Percentiles rank a stretch among this genome's conserved stretches.
phyloP scores from a whole-genome alignment of 2,329 filamentous ascomycete genomes.

The Fusarium sp. region DNA sequence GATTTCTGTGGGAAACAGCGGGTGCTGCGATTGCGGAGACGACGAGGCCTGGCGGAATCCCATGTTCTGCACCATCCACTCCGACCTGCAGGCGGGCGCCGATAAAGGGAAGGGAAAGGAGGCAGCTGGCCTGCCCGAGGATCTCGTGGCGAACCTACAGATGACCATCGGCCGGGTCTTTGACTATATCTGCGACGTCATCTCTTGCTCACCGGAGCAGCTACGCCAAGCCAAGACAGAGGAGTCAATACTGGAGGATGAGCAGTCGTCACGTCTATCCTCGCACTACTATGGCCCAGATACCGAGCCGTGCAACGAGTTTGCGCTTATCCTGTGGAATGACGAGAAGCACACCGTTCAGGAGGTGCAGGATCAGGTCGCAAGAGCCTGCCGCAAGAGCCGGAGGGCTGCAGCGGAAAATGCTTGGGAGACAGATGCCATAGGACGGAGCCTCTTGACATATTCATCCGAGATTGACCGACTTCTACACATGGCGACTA shows the following conservation, averaged over 20 bases:
- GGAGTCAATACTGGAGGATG: constrained; percentile 84
- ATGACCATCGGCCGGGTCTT: constrained; percentile 88
- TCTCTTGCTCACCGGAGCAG: constrained; percentile 97
- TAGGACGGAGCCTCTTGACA: constrained; percentile 87
- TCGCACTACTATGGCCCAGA: constrained; percentile 76
- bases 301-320: constrained; percentile 67
- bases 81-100: constrained; percentile 64
- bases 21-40: constrained; percentile 98
- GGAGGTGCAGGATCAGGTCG: constrained; percentile 91
- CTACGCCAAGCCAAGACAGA: constrained; percentile 86
- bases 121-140: constrained; percentile 73
- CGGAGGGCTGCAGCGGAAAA: constrained; percentile 76
- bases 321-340: constrained; percentile 92
- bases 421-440: constrained; percentile 89
- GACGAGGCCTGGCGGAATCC: constrained; percentile 92
- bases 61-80: constrained; percentile 94
- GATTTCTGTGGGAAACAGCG: constrained; percentile 90
- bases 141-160: constrained; percentile 81
- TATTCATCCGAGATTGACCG: constrained; percentile 78
- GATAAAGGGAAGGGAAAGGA: constrained; percentile 73
- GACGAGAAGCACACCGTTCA: constrained; percentile 97
- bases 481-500: constrained; percentile 81
- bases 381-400: constrained; percentile 84
- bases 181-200: constrained; percentile 97
- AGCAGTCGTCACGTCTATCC: constrained; percentile 80